Base-by-base conservation (phyloP, 176 grass and related monocot species). In the Melocanna baccifera region DNA sequence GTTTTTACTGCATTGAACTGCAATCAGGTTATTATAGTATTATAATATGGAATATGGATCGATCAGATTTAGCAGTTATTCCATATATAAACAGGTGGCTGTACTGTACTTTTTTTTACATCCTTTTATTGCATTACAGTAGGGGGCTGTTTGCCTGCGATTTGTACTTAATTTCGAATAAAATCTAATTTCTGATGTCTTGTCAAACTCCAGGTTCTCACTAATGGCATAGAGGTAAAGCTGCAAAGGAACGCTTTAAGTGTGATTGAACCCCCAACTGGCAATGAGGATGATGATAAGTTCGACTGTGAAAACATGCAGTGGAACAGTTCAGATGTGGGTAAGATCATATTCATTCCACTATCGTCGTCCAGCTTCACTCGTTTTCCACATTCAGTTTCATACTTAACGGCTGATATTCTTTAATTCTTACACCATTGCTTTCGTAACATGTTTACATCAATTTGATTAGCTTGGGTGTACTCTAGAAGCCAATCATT, bases 171-270 rank as follows among this genome's bases (percentile, higher is more conserved):
- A 62, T 62, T n/a, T 26, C 29, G 12, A 76, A 77, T n/a, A 48
- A 56, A 66, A 69, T 48, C 13, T 69, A 39, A 76, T 14, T 53
- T 40, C 23, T 46, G 64, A n/a, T n/a, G 23, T 59, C 12, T 47
- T 80, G 22, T 87, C 20, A 52, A 71, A 62, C 80, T 78, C 30
- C 57, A 93, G 91, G 88, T 93, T 86, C 85, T 93, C 29, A 90
- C 91, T 40, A 93, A 93, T 88, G 91, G 91, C 63, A 90, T 88
- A 80, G 89, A 94, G 81, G 92, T 94, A 56, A 94, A 94, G 52
- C 83, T 94, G 73, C 92, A 94, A 85, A 87, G 92, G 52, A 94
- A 94, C 87, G 92, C 92, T 71, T 70, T 91, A 72, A 87, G 87
- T 51, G 92, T 94, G 75, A 87, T 94, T 52, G 92, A 94, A 91